A percentile compares a stretch with the other conserved stretches of the same genome.
Conservation (phyloP, 805 yeast species). For the Cyberlindnera mycetangii region DNA sequence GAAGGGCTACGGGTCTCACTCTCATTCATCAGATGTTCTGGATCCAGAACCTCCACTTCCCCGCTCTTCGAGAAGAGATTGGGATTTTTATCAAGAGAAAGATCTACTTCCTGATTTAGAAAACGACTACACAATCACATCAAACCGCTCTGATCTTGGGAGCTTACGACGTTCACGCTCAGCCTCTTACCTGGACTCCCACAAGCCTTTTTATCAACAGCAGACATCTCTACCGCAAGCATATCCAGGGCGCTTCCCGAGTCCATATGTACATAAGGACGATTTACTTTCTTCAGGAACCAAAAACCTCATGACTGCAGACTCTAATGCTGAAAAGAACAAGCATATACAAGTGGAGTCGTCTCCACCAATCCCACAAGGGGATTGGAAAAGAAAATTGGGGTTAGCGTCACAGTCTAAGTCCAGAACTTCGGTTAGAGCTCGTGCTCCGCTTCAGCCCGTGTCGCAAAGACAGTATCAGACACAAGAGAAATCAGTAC, state of each 20-base stretch:
- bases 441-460: neutral
- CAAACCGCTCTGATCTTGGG: conserved; percentile 5
- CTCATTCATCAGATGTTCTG: neutral
- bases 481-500: neutral
- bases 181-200: conserved; percentile 6
- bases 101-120: conserved; percentile 21
- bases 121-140: conserved; percentile 5
- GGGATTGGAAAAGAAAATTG: conserved; percentile 7
- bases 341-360: conserved; percentile 5
- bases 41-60: neutral
- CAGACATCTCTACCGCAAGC: conserved; percentile 15
- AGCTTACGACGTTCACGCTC: conserved; percentile 12
- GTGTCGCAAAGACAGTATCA: neutral
- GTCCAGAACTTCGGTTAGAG: neutral
- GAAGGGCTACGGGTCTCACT: neutral
- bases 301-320: conserved; percentile 21
- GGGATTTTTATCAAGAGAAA: conserved; percentile 17
- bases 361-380: conserved; percentile 10
- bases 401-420: conserved; percentile 3
- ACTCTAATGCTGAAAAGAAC: conserved; percentile 19
- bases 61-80: neutral
- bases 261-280: conserved; percentile 17
- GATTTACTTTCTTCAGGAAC: conserved; percentile 18
- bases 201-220: neutral
- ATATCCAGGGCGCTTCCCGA: conserved; percentile 29